These are phyloP conservation scores for Boletus hoseneyae DNA, from an alignment of 1,284 basidiomycete species.

Conservation along the genomic window DNA sequence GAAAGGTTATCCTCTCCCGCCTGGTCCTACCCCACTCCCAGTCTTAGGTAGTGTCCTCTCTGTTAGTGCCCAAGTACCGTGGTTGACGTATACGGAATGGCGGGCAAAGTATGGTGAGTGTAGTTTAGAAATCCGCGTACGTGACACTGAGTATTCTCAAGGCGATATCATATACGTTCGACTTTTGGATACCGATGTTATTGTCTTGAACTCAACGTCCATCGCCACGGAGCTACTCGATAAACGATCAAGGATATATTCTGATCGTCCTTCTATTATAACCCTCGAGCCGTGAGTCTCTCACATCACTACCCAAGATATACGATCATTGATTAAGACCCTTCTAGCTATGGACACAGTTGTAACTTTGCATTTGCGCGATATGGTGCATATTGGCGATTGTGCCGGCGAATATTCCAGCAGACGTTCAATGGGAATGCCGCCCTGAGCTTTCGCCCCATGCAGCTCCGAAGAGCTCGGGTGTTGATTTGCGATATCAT, in stretches of 20 bases:
- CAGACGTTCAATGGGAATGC: conserved; percentile 6
- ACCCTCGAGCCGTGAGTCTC: conserved; percentile 6
- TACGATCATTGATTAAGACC: not conserved
- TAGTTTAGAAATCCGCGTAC: too few relatives aligned
- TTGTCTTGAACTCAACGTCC: conserved; percentile 8
- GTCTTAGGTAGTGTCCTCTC: conserved; percentile 6
- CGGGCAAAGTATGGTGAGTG: conserved; percentile 12
- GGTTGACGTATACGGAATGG: conserved; percentile 15
- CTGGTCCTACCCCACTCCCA: not conserved
- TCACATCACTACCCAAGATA: not conserved
- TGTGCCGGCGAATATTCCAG: not conserved
- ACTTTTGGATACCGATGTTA: conserved; percentile 1
- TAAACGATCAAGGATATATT: conserved; percentile 12
- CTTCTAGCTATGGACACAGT: conserved; percentile 2
- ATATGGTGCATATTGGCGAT: not conserved
- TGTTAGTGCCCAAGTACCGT: conserved; percentile 2
- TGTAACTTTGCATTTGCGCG: not conserved
- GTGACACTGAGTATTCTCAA: not conserved
- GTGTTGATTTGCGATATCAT: conserved; percentile 4
- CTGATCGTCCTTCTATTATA: conserved; percentile 3
- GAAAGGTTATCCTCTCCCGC: not conserved
- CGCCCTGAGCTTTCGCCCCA: not conserved
- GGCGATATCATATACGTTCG: conserved; percentile 16
- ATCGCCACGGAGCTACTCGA: conserved; percentile 6
- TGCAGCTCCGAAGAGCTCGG: conserved; percentile 11